Conservation (phyloP, 495 filamentous ascomycete species). For the Cercophora sp. region DNA sequence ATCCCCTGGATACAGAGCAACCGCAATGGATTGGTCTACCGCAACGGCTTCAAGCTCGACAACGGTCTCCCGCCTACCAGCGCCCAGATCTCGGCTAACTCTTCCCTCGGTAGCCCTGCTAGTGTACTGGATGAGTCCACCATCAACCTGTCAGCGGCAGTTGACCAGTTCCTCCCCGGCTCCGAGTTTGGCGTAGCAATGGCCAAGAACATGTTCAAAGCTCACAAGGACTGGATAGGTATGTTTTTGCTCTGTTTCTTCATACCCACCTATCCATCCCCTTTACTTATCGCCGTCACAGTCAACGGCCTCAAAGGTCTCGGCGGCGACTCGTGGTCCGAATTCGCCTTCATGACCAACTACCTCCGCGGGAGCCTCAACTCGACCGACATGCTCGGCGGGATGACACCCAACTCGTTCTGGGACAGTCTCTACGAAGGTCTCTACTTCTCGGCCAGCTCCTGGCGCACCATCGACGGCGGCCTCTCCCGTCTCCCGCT, state of each 20-base stretch:
- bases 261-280: background rate
- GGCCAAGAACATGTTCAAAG: constrained; percentile 59
- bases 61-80: constrained; percentile 36
- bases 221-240: constrained; percentile 54
- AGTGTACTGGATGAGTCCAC: constrained; percentile 35
- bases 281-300: background rate
- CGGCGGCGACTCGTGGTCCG: constrained; percentile 51
- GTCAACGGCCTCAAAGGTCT: constrained; percentile 33
- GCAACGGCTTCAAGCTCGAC: constrained; percentile 48
- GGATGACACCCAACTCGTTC: constrained; percentile 23
- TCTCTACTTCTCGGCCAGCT: constrained; percentile 57
- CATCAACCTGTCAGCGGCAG: constrained; percentile 32
- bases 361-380: constrained; percentile 52
- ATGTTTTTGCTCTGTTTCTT: constrained; percentile 13
- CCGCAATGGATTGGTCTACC: constrained; percentile 48
- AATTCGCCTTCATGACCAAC: constrained; percentile 58
- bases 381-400: constrained; percentile 48
- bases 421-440: constrained; percentile 44
- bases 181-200: constrained; percentile 37
- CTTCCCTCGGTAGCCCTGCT: constrained; percentile 32
- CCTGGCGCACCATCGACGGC: constrained; percentile 64
- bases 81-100: constrained; percentile 42
- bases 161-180: constrained; percentile 23
- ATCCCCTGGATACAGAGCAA: constrained; percentile 58
- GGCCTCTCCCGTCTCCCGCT: constrained; percentile 54